Percentiles rank a stretch among this genome's conserved stretches.
Conservation (phyloP, 306 rosid species). For the Quercus bicolor region DNA sequence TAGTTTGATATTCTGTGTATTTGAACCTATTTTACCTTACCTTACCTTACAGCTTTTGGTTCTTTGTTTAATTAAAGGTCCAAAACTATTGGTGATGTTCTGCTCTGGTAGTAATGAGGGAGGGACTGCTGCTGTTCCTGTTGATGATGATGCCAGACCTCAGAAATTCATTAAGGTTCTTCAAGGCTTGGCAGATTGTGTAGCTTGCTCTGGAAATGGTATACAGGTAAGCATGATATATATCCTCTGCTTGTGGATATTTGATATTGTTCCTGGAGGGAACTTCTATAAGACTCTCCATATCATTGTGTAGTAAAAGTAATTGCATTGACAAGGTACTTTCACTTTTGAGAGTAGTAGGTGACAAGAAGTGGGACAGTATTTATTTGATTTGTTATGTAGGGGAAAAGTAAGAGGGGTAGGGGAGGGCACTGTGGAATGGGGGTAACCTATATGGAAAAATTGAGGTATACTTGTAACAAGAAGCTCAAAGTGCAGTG, state of each 20-base stretch:
- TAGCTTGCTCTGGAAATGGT: conserved; percentile 45
- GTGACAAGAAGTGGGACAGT: neutral
- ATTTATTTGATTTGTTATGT: neutral
- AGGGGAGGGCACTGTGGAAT: neutral
- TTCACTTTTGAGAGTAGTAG: neutral
- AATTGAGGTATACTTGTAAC: no score
- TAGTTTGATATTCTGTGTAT: neutral
- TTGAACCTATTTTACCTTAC: neutral
- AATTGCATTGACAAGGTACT: neutral
- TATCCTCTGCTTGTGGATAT: neutral
- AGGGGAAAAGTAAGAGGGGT: neutral
- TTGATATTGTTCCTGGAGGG: neutral
- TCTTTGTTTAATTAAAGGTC: conserved; percentile 57
- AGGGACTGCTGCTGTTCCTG: conserved; percentile 25
- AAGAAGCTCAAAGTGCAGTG: no score
- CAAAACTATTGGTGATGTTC: conserved; percentile 61
- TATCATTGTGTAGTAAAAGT: neutral
- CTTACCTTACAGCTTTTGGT: conserved; percentile 11
- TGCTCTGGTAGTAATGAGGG: conserved; percentile 56
- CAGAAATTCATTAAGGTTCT: conserved; percentile 43
- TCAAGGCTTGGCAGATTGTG: conserved; percentile 73
- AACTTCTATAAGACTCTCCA: neutral
- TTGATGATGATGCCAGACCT: conserved; percentile 34
- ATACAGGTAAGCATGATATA: conserved; percentile 43
- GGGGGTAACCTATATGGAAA: neutral